A percentile compares a stretch with the other conserved stretches of the same genome.
Evolutionary conservation across 257 asterid genomes (phyloP).

Genomic region (Solanum sitiens): DNA sequence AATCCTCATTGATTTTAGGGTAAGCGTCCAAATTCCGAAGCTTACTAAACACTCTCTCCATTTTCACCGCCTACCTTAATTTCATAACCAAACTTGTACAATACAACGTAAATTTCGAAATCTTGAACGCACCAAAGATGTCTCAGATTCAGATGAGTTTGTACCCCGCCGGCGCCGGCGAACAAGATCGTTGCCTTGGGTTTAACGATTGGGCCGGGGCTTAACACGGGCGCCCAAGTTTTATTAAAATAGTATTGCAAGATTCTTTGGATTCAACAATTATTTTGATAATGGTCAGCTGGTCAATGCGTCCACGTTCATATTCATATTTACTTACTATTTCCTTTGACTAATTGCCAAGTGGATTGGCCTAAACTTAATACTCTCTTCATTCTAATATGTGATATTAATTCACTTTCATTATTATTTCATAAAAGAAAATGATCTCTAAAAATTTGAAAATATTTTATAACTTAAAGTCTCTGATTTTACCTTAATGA

Average conservation of each 20-base stretch:
- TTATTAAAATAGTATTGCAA: background rate
- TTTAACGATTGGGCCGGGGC: background rate
- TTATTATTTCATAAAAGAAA: background rate
- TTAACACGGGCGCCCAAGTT: background rate
- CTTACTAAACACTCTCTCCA: constrained; percentile 53
- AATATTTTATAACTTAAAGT: background rate
- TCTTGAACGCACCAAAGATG: background rate
- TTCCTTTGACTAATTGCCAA: background rate
- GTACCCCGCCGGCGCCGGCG: background rate
- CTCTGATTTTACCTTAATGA: background rate
- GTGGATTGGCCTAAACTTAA: background rate
- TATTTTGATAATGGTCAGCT: background rate
- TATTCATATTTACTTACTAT: background rate
- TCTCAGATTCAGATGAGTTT: constrained; percentile 3
- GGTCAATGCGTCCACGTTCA: background rate
- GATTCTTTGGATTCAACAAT: background rate
- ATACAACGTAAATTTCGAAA: background rate
- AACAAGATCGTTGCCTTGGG: background rate
- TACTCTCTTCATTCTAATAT: background rate
- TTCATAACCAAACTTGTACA: background rate
- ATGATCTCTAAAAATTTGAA: background rate
- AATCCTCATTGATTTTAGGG: constrained; percentile 93
- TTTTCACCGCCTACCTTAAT: background rate
- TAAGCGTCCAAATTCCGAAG: constrained; percentile 89
- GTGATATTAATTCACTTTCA: background rate